phyloP scores from a whole-genome alignment of 225 moss, liverwort and hornwort species.

The Bryum argenteum region DNA sequence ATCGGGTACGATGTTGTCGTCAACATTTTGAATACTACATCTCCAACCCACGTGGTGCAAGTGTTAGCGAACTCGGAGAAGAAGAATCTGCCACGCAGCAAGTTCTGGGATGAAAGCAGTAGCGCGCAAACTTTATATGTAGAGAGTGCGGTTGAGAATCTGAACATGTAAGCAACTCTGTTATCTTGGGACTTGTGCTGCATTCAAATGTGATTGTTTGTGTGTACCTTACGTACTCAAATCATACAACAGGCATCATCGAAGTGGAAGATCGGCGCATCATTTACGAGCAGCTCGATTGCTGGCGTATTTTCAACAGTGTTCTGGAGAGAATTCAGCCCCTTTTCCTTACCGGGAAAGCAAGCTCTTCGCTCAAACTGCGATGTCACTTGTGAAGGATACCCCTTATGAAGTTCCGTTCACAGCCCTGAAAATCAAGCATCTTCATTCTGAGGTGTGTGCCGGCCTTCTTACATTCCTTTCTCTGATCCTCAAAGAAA shows the following conservation, averaged over 20 bases:
- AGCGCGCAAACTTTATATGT: conserved; percentile 60
- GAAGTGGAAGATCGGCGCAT: conserved; percentile 53
- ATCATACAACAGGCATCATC: conserved; percentile 43
- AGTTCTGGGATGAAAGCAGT: conserved; percentile 74
- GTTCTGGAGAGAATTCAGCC: conserved; percentile 64
- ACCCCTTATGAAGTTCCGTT: conserved; percentile 73
- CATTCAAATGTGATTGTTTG: conserved; percentile 2
- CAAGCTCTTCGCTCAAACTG: conserved; percentile 74
- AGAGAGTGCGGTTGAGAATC: conserved; percentile 72
- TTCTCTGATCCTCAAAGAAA: background rate
- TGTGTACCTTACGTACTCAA: conserved; percentile 17
- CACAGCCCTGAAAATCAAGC: conserved; percentile 69
- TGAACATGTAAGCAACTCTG: conserved; percentile 48
- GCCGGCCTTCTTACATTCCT: background rate
- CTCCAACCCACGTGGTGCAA: conserved; percentile 88
- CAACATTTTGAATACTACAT: conserved; percentile 63
- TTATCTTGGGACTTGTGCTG: background rate
- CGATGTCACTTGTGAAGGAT: conserved; percentile 66
- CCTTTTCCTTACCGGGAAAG: conserved; percentile 78
- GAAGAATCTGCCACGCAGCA: conserved; percentile 78
- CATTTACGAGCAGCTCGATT: conserved; percentile 73
- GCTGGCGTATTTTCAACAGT: conserved; percentile 84
- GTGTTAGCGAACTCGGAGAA: conserved; percentile 54
- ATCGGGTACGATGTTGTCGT: conserved; percentile 85
- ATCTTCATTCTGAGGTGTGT: conserved; percentile 87